Evolutionary conservation across 2,329 filamentous ascomycete genomes (phyloP), one percentile per base, ranked within the genome.

Genomic region (Akanthomyces uredinophilus): DNA sequence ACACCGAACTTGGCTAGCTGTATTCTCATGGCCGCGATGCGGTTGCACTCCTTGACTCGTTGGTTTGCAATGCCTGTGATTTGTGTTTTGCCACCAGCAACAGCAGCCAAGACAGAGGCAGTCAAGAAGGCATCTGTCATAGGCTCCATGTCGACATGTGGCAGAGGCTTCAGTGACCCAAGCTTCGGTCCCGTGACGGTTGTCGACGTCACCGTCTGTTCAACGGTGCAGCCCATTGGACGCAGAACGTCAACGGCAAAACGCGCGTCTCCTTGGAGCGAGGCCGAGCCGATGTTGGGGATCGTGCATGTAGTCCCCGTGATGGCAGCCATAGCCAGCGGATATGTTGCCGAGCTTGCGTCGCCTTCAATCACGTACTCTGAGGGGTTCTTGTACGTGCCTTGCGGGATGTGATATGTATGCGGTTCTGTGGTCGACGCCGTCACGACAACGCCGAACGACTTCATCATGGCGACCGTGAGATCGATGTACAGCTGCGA

Each of bases 91-190:
- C 91, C 91, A 16, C 84, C 86, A 11, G 94, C 92, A 49, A 96
- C 91, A 41, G 95, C 95, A 29, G 92, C 95, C 52, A 99, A 83
- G 5, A 96, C 92, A 1, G 92, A 96, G 20, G 95, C 95, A 5
- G 93, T 97, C 58, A 99, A 82, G 81, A 99, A 99, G 54, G 95
- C 95, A 75, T 99, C 95, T 0, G 95, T 99, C 95, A 99, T 99
- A 1, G 94, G 90, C 74, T 98, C 95, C 95, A 99, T 99, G 70
- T 99, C 93, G 32, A 99, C 87, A 63, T 94, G 89, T 20, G 87
- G 78, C 14, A 99, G 79, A 0, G 91, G 88, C 68, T 87, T 87
- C 44, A 99, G 78, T 18, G 83, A 77, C 13, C 95, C 94, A 61
- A 82, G 75, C 2, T 84, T 76, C n/a, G 95, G 95, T 1, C 95